Percentiles rank a stretch among this genome's conserved stretches.
Conservation (phyloP, 257 asterid species). For the Salvia rosmarinus region DNA sequence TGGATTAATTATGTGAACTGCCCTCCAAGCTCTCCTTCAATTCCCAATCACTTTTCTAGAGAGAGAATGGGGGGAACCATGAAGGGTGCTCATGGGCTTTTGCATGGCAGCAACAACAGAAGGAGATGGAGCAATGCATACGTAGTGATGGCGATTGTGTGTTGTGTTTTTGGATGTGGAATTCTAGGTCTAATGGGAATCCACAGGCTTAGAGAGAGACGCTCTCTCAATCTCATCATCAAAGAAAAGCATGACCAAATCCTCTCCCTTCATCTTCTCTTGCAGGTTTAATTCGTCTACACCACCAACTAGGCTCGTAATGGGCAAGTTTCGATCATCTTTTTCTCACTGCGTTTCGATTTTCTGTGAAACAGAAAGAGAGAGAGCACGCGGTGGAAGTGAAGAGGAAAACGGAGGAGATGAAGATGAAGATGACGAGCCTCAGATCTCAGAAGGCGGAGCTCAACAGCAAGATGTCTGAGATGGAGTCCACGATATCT, state of each 20-base stretch:
- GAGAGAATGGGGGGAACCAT: constrained; percentile 34
- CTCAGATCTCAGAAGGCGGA: constrained; percentile 55
- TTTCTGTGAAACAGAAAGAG: constrained; percentile 51
- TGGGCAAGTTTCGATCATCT: too few species aligned
- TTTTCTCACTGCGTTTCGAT: background rate
- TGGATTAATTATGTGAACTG: constrained; percentile 28
- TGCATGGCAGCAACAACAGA: constrained; percentile 41
- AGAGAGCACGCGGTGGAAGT: constrained; percentile 47
- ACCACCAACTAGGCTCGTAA: too few species aligned
- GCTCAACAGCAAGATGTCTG: constrained; percentile 45
- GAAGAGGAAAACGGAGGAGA: constrained; percentile 56
- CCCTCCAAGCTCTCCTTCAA: background rate
- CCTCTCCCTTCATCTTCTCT: constrained; percentile 53
- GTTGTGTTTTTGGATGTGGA: constrained; percentile 58
- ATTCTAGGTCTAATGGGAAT: constrained; percentile 56
- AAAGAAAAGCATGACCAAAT: constrained; percentile 56
- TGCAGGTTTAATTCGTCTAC: constrained; percentile 50
- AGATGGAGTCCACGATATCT: constrained; percentile 65
- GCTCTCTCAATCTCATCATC: constrained; percentile 48
- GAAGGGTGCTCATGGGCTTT: constrained; percentile 34
- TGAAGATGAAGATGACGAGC: constrained; percentile 49
- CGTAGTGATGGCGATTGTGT: constrained; percentile 38
- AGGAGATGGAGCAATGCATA: constrained; percentile 43
- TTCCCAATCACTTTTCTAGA: background rate
- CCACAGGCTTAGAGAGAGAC: constrained; percentile 58